Conservation (phyloP, 768 basidiomycete species). For the Tylopilus intermedius region DNA sequence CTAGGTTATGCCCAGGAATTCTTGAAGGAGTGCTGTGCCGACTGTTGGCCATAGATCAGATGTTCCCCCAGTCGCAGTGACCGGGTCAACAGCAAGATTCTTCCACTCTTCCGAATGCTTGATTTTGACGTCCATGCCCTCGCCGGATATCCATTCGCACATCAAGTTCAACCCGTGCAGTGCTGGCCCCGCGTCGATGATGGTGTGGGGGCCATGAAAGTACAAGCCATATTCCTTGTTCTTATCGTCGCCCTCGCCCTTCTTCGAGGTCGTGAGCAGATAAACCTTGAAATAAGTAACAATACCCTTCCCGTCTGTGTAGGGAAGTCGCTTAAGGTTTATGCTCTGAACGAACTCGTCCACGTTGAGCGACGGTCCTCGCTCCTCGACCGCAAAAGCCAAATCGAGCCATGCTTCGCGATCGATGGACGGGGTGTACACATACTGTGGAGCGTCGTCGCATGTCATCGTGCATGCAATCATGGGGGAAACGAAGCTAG, state of each 20-base stretch:
- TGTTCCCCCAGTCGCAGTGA: constrained; percentile 22
- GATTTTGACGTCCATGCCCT: constrained; percentile 9
- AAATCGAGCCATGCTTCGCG: constrained; percentile 22
- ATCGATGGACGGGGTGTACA: constrained; percentile 22
- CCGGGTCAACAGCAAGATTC: constrained; percentile 24
- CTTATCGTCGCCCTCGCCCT: neutral
- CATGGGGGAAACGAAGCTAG: constrained; percentile 18
- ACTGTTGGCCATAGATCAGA: no score
- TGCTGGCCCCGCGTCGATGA: constrained; percentile 22
- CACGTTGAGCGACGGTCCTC: constrained; percentile 12
- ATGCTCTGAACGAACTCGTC: constrained; percentile 15
- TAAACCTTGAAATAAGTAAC: constrained; percentile 7
- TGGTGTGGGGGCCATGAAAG: constrained; percentile 19
- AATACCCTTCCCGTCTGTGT: constrained; percentile 2
- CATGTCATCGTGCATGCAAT: constrained; percentile 15
- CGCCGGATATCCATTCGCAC: constrained; percentile 21
- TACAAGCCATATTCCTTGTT: constrained; percentile 17
- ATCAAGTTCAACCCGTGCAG: constrained; percentile 20
- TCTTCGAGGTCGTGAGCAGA: constrained; percentile 8
- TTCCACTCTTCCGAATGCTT: constrained; percentile 20
- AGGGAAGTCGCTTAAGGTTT: constrained; percentile 18
- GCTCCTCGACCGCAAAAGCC: constrained; percentile 15
- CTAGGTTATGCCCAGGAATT: constrained; percentile 1
- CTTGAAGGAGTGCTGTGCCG: constrained; percentile 15
- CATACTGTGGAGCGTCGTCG: constrained; percentile 12